Evolutionary conservation across 169 alveolate species (phyloP).

Genomic region (Babesia gibsoni): DNA sequence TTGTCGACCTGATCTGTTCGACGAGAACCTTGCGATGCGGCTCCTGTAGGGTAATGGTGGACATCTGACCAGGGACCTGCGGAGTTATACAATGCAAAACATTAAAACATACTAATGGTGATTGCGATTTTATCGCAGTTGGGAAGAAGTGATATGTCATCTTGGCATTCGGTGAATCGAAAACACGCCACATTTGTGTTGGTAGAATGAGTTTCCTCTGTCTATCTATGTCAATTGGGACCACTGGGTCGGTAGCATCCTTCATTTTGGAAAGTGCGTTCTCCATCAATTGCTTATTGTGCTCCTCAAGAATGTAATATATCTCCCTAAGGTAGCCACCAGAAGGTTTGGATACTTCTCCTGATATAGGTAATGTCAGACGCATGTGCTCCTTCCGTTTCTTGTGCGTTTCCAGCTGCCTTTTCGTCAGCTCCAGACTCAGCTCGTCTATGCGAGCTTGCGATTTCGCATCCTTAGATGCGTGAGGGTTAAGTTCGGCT

Average conservation of each 20-base stretch:
- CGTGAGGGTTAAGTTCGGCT: conserved; percentile 15
- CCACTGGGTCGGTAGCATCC: background rate
- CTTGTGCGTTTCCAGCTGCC: conserved; percentile 9
- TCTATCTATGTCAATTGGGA: conserved; percentile 10
- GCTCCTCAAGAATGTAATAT: conserved; percentile 61
- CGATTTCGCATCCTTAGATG: conserved; percentile 4
- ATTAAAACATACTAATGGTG: conserved; percentile 40
- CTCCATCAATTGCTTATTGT: conserved; percentile 41
- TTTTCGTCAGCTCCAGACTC: conserved; percentile 35
- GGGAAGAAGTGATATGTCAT: conserved; percentile 38
- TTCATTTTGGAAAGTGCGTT: conserved; percentile 1
- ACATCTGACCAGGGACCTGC: conserved; percentile 58
- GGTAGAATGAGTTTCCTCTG: conserved; percentile 24
- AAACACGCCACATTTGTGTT: conserved; percentile 23
- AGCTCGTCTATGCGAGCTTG: conserved; percentile 16
- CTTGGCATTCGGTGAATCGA: conserved; percentile 13
- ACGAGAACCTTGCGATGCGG: conserved; percentile 31
- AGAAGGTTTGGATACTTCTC: conserved; percentile 26
- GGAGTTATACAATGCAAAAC: background rate
- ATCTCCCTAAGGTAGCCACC: conserved; percentile 42
- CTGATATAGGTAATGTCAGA: conserved; percentile 43
- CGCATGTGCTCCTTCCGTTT: conserved; percentile 31
- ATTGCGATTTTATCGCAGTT: conserved; percentile 14
- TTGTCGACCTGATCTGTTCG: conserved; percentile 28
- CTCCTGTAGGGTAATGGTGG: conserved; percentile 36